phyloP scores from a whole-genome alignment of 306 rosid genomes.

The Albizia julibrissin region DNA sequence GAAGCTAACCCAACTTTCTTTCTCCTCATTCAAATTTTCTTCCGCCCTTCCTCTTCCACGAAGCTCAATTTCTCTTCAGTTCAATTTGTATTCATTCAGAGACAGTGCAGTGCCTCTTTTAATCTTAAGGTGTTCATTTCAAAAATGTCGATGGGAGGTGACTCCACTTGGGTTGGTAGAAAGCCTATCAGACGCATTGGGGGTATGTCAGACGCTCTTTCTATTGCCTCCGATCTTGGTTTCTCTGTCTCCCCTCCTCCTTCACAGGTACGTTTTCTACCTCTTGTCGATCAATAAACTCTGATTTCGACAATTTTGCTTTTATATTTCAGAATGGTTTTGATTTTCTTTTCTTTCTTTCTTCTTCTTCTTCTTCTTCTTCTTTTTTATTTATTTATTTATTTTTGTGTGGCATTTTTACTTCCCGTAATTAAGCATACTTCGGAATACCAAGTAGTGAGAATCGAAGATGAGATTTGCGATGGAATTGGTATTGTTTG shows the following conservation, averaged over 20 bases:
- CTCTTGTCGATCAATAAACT: background rate
- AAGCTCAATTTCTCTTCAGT: background rate
- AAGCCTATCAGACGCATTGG: conserved; percentile 84
- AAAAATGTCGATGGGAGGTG: conserved; percentile 68
- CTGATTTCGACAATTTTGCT: background rate
- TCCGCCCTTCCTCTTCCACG: background rate
- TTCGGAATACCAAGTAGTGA: conserved; percentile 15
- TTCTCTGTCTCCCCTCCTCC: conserved; percentile 65
- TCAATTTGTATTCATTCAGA: background rate
- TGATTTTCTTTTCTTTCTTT: background rate
- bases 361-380: no score
- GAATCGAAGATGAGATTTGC: background rate
- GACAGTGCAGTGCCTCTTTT: background rate
- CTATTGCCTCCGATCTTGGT: conserved; percentile 90
- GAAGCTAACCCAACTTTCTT: background rate
- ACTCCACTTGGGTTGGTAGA: conserved; percentile 82
- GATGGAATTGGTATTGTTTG: conserved; percentile 2
- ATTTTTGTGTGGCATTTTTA: background rate
- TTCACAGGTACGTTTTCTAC: conserved; percentile 50
- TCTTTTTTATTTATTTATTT: no score
- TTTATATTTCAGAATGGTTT: background rate
- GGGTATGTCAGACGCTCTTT: conserved; percentile 88
- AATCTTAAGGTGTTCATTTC: background rate
- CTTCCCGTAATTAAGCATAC: background rate
- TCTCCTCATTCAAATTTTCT: background rate